A percentile compares a stretch with the other conserved stretches of the same genome.
Conservation (phyloP, 257 asterid species). For the Jaltomata sinuosa region DNA sequence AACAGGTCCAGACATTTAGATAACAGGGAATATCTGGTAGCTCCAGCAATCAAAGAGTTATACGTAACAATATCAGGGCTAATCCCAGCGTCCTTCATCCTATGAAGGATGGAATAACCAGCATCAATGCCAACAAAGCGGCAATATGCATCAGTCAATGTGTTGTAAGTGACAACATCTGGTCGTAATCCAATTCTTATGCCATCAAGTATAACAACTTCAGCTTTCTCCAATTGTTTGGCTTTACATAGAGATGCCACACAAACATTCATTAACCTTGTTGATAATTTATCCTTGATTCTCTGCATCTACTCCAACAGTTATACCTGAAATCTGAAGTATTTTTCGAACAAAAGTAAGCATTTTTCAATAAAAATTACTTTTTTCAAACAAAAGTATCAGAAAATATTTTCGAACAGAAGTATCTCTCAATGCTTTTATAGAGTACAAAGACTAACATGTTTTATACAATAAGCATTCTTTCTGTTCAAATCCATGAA, state of each 20-base stretch:
- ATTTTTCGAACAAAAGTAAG: not conserved
- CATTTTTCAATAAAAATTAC: no score
- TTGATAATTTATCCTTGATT: not conserved
- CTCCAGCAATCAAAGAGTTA: not conserved
- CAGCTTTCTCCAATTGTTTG: not conserved
- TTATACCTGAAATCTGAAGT: not conserved
- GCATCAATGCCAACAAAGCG: not conserved
- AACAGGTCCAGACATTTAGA: not conserved
- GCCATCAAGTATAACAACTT: not conserved
- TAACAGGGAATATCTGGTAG: not conserved
- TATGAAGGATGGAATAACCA: not conserved
- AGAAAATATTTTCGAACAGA: no score
- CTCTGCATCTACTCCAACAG: not conserved
- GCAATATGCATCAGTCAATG: conserved; percentile 1
- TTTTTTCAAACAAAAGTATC: no score
- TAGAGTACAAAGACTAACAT: no score
- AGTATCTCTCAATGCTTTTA: no score
- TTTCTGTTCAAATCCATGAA: no score
- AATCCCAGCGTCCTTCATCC: not conserved
- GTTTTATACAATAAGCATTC: no score
- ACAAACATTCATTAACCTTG: not conserved
- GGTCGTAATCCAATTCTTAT: not conserved
- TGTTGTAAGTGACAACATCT: conserved; percentile 2
- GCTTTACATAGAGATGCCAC: not conserved
- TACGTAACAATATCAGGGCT: not conserved